Base-by-base conservation (phyloP, 2,329 filamentous ascomycete genomes). In the Colletotrichum simmondsii region DNA sequence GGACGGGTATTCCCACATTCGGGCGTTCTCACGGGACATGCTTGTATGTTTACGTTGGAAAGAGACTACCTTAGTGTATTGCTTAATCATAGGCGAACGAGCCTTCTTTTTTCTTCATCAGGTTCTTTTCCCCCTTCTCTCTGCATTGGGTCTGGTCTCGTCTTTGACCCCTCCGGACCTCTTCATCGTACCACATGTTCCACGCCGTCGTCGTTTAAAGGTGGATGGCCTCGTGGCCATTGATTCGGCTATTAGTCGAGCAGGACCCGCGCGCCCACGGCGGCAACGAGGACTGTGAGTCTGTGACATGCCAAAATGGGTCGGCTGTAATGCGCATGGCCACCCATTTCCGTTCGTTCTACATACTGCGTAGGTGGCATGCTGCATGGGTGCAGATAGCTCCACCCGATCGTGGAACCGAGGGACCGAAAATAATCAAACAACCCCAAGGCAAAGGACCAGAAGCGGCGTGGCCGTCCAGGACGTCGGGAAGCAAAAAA, bases 71-170 rank as follows among this genome's bases (percentile, higher is more conserved):
- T 49, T 65, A 65, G 59, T 58, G 16, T 65, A 64, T 65, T 69
- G 59, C 53, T 69, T 65, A 65, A 69, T 58, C 30, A 69, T 24
- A 69, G 35, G 59, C 62, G 28, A 58, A 35, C 30, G 53, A 52
- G 60, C 37, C 26, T 58, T 11, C 35, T 32, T 35, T 35, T 10
- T 19, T 53, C 16, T 63, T 14, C 30, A 14, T 6, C 16, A n/a
- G 28, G 35, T 19, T 26, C 5, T 5, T 7, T 32, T 19, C 32
- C 16, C 16, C 42, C 37, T 46, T 26, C 24, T 22, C 7, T 53
- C 16, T 56, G 8, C 22, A 16, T 6, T 11, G 14, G 37, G 35
- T 19, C 58, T n/a, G 37, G 35, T 26, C 58, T n/a, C 32, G 6
- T n/a, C 32, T 22, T 42, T 12, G 35, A 11, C 10, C 42, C 58